Base-by-base conservation (phyloP, 2,329 filamentous ascomycete genomes). In the Orbilia blumenaviensis region DNA sequence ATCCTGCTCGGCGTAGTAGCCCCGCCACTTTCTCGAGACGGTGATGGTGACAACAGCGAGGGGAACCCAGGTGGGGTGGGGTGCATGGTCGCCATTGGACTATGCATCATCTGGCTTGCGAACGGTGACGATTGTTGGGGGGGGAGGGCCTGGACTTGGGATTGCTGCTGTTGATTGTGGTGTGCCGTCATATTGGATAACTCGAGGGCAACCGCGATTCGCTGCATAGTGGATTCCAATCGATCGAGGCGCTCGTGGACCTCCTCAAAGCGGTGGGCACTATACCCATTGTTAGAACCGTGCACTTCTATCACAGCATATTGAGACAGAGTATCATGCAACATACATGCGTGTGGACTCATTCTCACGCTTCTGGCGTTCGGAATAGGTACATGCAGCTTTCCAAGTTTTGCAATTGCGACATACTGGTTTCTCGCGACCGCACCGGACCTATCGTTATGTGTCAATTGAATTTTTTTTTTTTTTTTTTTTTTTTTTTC, bases 181-280 rank as follows among this genome's bases (percentile, higher is more conserved):
- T 79, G 74, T 8, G 78, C 42, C 10, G 77, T 77, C 29, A 77
- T 75, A 48, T 74, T 78, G 5, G 79, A 77, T 29, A 79, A 58
- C 18, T 78, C 67, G 42, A 80, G 56, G 10, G 78, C 79, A 23
- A 76, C 63, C 8, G 73, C 68, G 25, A 79, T 77, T 16, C 78
- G 77, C 7, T 67, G 63, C 78, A 79, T 78, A 4, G 73, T 78
- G 36, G 73, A 71, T 42, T 81, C 80, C 44, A 81, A 77, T 36
- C 79, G 66, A 46, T 80, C 79, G 5, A 81, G 78, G 34, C 80
- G 79, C 34, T 80, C 80, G 50, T 81, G 76, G 38, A 81, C 79
- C 52, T 81, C 80, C 46, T 81, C 79, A 56, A 80, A 81, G 9
- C 79, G 79, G 27, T 81, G 80, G 14, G 78, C 79, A 75, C 79